Percentiles rank a stretch among this genome's conserved stretches.
These are phyloP conservation scores for Solanum bulbocastanum DNA, from an alignment of 257 asterid genomes.

Conservation along the genomic window DNA sequence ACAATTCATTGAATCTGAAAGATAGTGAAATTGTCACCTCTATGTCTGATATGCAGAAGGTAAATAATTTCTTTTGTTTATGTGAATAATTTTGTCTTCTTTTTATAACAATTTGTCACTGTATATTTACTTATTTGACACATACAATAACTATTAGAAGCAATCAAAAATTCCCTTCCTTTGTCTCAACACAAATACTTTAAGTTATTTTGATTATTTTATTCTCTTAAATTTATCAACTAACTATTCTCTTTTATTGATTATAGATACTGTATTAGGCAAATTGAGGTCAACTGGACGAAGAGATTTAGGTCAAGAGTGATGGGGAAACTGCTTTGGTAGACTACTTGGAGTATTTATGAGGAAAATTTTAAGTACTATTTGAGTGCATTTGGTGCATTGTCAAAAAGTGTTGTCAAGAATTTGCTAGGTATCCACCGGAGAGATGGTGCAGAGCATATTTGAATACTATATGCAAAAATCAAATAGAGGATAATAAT, in stretches of 20 bases:
- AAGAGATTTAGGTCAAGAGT: background rate
- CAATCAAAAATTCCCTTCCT: background rate
- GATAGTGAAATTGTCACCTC: background rate
- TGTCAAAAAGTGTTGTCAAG: background rate
- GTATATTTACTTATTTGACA: background rate
- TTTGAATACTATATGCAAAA: background rate
- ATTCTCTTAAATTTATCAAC: background rate
- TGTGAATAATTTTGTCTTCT: background rate
- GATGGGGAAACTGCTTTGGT: background rate
- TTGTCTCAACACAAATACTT: background rate
- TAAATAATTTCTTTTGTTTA: background rate
- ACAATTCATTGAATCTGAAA: background rate
- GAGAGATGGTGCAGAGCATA: background rate
- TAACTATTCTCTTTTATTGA: background rate
- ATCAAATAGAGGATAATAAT: background rate
- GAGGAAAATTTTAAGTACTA: background rate
- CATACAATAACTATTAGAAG: background rate
- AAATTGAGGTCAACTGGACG: background rate
- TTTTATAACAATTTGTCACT: background rate
- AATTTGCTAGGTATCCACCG: background rate
- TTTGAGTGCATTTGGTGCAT: background rate
- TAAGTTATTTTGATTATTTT: background rate
- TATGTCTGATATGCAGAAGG: background rate
- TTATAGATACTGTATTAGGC: background rate
- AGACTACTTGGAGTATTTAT: background rate